Conservation (phyloP, 2,329 filamentous ascomycete genomes). For the Fusarium ramigenum region DNA sequence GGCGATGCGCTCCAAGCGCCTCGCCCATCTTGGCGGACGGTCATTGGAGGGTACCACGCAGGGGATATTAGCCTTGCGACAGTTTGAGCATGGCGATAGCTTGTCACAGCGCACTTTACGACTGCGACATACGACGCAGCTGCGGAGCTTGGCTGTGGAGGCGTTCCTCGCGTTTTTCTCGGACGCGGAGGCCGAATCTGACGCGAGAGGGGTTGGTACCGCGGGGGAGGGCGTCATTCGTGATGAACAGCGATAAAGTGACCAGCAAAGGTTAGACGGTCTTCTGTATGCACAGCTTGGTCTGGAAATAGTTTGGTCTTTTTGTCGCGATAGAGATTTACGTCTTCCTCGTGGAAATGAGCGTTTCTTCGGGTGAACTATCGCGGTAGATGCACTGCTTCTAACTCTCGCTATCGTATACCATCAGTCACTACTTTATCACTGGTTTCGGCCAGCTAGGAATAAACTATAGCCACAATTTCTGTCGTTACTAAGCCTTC, state of each 20-base stretch:
- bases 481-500: accelerated
- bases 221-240: constrained; percentile 10
- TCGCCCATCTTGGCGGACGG: constrained; percentile 63
- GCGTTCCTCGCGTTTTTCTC: constrained; percentile 38
- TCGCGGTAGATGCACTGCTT: background rate
- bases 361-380: background rate
- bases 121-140: constrained; percentile 60
- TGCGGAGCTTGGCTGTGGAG: constrained; percentile 49
- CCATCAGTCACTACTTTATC: background rate
- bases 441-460: accelerated
- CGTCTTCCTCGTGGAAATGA: background rate
- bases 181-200: constrained; percentile 32
- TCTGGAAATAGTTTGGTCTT: background rate
- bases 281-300: accelerated
- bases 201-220: constrained; percentile 5
- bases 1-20: constrained; percentile 56
- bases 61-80: constrained; percentile 60
- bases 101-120: constrained; percentile 69
- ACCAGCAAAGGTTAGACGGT: background rate
- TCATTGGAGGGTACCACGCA: constrained; percentile 61
- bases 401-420: background rate
- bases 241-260: background rate
- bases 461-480: accelerated
- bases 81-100: constrained; percentile 65
- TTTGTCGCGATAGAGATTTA: background rate